Percentiles rank a stretch among this genome's conserved stretches.
Evolutionary conservation across 2,329 filamentous ascomycete species (phyloP).

Genomic region (Neofusicoccum cordaticola): DNA sequence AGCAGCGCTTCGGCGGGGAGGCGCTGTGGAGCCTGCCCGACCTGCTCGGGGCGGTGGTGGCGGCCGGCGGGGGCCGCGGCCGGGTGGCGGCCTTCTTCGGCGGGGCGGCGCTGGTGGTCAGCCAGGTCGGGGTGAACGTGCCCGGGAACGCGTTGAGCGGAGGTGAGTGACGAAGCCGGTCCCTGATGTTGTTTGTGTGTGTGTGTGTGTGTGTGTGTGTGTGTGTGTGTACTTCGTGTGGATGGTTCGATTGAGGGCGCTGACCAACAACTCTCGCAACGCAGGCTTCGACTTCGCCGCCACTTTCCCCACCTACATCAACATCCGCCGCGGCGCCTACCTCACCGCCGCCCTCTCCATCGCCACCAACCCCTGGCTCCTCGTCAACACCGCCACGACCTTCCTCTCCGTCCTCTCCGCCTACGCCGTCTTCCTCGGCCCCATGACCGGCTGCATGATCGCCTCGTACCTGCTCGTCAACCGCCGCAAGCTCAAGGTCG

Average conservation of each 20-base stretch:
- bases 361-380: no score
- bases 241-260: background rate
- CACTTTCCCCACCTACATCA: conserved; percentile 14
- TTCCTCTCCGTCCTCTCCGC: conserved; percentile 32
- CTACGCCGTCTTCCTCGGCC: conserved; percentile 28
- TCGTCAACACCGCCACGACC: no score
- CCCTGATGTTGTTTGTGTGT: no score
- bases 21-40: conserved; percentile 40
- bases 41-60: conserved; percentile 24
- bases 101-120: background rate
- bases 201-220: background rate
- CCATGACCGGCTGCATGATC: conserved; percentile 20
- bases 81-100: background rate
- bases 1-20: conserved; percentile 29
- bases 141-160: conserved; percentile 7
- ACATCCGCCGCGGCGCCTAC: conserved; percentile 23
- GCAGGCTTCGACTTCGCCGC: conserved; percentile 1
- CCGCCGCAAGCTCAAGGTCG: conserved; percentile 22
- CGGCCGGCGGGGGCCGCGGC: conserved; percentile 23
- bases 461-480: conserved; percentile 23
- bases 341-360: no score
- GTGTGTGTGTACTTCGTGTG: no score
- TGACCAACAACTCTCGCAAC: conserved; percentile 19
- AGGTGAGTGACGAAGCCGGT: no score
- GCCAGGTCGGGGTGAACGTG: conserved; percentile 19